These are phyloP conservation scores for Euphorbia tirucalli DNA, from an alignment of 345 rosid genomes.

Conservation along the genomic window DNA sequence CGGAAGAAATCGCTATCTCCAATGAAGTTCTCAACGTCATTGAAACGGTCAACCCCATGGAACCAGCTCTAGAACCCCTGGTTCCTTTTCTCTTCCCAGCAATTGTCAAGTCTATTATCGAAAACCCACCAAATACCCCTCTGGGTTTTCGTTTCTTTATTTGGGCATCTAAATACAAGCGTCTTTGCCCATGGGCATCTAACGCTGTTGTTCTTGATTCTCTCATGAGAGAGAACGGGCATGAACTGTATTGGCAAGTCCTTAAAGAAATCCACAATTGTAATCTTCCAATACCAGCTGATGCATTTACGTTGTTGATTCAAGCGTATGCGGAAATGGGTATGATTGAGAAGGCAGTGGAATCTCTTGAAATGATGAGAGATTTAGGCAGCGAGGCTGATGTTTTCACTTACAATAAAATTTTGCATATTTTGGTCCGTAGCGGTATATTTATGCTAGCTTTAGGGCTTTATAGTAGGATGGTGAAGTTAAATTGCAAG, in stretches of 20 bases:
- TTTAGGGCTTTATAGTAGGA: constrained; percentile 59
- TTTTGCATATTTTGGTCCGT: constrained; percentile 41
- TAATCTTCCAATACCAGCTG: constrained; percentile 34
- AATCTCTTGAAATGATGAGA: constrained; percentile 67
- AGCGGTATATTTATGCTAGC: constrained; percentile 50
- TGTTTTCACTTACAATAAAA: constrained; percentile 55
- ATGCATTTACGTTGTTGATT: constrained; percentile 56
- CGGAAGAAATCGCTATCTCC: constrained; percentile 25
- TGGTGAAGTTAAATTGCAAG: constrained; percentile 55
- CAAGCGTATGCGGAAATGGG: constrained; percentile 56
- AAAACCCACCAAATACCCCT: constrained; percentile 35
- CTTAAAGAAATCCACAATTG: constrained; percentile 50
- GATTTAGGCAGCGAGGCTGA: constrained; percentile 67
- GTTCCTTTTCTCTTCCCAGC: constrained; percentile 48
- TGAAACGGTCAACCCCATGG: constrained; percentile 45
- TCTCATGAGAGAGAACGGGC: constrained; percentile 44
- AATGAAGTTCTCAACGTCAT: constrained; percentile 53
- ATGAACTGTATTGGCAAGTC: constrained; percentile 59
- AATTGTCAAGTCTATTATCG: constrained; percentile 47
- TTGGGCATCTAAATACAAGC: constrained; percentile 63
- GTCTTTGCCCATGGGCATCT: constrained; percentile 39
- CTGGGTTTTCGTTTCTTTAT: constrained; percentile 72
- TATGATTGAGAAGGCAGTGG: constrained; percentile 61
- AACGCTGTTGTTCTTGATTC: constrained; percentile 34
- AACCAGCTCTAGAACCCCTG: constrained; percentile 60